Evolutionary conservation across 1,139 yeast species (phyloP), one percentile per base, ranked within the genome.

Genomic region (Pneumocystis oryctolagi): DNA sequence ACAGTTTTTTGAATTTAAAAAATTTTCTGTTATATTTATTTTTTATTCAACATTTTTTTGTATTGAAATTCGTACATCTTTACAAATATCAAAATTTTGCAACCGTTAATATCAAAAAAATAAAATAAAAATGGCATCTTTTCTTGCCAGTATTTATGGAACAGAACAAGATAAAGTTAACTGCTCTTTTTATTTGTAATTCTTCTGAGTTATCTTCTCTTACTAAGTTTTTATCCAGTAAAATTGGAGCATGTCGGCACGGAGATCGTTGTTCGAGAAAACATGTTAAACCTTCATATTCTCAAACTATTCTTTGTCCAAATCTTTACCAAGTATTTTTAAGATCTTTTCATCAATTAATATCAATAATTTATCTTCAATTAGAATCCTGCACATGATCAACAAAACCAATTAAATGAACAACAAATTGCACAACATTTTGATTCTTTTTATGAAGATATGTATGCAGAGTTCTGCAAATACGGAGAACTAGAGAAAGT

Each of bases 191-290:
- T 25, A 58, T 58, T 31, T 53, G 57, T 35, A 37, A 34, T 3
- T 18, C 35, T n/a, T 25, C 55, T 64, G 35, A 69, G 14, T 12
- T 5, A 58, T 30, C 25, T 5, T 58, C 25, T 37, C 64, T 63
- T 56, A 64, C 70, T 69, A 69, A 81, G 68, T 76, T 80, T 59
- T 90, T 90, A 73, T 90, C 85, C 73, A 79, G 80, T 67, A 87
- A 85, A 72, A 87, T 89, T 57, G 97, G 97, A 1, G 95, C 96
- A 0, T 90, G 97, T 71, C 79, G 97, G 65, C 97, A 90, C 72
- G 97, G 97, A 1, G 92, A 85, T 66, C 85, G 84, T 69, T 90
- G 97, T 71, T 84, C 92, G 14, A 78, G 94, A 69, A 80, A 79
- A 64, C 97, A 90, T 71, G 77, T 81, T 56, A 80, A 81, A 68